Evolutionary conservation across 1,284 basidiomycete genomes (phyloP), one percentile per base, ranked within the genome.

Genomic region (Sphagnurus paluster): DNA sequence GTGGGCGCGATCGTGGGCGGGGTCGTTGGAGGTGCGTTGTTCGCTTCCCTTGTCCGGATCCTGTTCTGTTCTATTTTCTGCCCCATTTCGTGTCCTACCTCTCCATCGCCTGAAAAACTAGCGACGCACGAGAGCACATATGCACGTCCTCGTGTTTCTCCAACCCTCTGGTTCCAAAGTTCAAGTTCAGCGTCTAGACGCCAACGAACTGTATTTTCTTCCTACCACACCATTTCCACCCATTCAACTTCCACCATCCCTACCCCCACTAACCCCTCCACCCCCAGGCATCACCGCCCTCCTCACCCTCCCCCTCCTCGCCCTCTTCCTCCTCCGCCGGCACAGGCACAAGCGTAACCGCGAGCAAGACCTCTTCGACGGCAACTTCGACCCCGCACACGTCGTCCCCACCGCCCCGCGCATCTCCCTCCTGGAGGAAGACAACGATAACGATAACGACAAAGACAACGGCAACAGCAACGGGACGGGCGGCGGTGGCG

Each of bases 351-450:
- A 59, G 6, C 56, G 56, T 24, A 50, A 48, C 24, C 49, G 43
- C 19, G 60, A 69, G 30, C 55, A 67, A 46, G 48, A 50, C 14
- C 59, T 62, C 21, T 71, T 71, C 48, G 70, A 72, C 53, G 71
- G 71, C 20, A 71, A 72, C 60, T 74, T 74, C 40, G 71, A 72
- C 54, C 71, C 71, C 2, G 61, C 55, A 9, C 62, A 55, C 8
- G 56, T 63, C n/a, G 44, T 43, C 13, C 44, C 38, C 9, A 30
- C 49, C 29, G 44, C 45, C 9, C 42, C 44, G 8, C 47, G 43
- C 13, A 20, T 32, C 21, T 40, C 50, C 23, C 38, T 36, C 10
- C 14, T 52, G 14, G 25, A 17, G 26, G 42, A 39, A n/a, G n/a
- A n/a, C n/a, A n/a, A n/a, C n/a, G n/a, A n/a, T n/a, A n/a, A n/a